Base-by-base conservation (phyloP, 2,329 filamentous ascomycete species). In the Ilyonectria mors-panacis region DNA sequence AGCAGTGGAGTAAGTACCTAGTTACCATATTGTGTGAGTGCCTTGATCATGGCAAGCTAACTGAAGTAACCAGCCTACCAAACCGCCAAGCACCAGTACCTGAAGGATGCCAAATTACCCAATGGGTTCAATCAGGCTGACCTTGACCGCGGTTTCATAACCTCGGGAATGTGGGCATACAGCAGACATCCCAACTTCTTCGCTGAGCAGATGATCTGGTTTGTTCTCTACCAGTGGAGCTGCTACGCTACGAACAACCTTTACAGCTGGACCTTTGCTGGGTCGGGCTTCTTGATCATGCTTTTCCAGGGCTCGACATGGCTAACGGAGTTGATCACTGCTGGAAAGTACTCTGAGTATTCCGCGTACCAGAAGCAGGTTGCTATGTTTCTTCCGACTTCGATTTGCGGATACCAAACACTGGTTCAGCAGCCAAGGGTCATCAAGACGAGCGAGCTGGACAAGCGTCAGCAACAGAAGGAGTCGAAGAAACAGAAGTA, bases 121-220 rank as follows among this genome's bases (percentile, higher is more conserved):
- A 80, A 82, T 6, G 86, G 82, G 23, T 94, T 87, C 80, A 87
- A 85, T 0, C 89, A 91, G 72, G 89, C 89, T 67, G 94, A 97
- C 60, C 88, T 99, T 28, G 94, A 98, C 70, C 92, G 95, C 42
- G 96, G 96, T 47, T 99, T 99, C 82, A 87, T 93, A 70, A 92
- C 93, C 9, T 89, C 87, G 5, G 96, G 96, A 0, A 85, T 99
- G 8, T 99, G 93, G 92, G 92, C 91, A 1, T 94, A 91, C 84
- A 95, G 92, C 73, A 89, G 96, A 51, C 97, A 99, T 80, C 96
- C 96, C 54, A 99, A 99, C 81, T 99, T 98, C 77, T 90, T 93
- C 6, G 94, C 93, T 6, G 96, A 99, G 82, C 96, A 98, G 82
- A 85, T 90, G 33, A 90, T 98, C 75, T 99, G 96, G 96, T 86